Evolutionary conservation across 352 stramenopile species (phyloP), one percentile per base, ranked within the genome.

Genomic region (Hyaloperonospora brassicae): DNA sequence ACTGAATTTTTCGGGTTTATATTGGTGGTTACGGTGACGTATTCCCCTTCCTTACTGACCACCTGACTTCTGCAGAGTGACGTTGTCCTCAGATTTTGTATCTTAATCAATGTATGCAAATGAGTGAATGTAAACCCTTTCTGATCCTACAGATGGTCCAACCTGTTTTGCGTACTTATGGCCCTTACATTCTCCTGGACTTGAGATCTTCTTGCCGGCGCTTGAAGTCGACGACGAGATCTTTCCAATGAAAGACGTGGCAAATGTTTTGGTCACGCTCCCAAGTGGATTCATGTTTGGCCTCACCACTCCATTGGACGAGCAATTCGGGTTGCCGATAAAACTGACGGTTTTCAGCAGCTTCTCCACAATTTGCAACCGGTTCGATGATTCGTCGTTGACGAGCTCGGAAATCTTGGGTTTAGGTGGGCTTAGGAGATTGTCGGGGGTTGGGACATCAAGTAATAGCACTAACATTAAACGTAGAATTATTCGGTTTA

Each of bases 291-390:
- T 22, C 14, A 10, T 44, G 11, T 44, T 44, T 22, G 9, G 39
- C 14, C 23, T 44, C 39, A 10, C 10, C 39, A 44, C 23, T 11
- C 39, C 39, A 44, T 44, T 44, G 39, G 2, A 44, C 39, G 39
- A 44, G 39, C 39, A 1, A 44, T 17, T 44, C 11, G 8, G 14
- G 14, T 23, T 44, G 11, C 11, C 14, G 39, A 44, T 44, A 24
- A 23, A 44, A 44, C 39, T 44, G 39, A 21, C 39, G 39, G 21
- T 44, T 44, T 22, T 44, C 12, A 44, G 14, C 14, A 24, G 17
- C 27, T 30, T 10, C 27, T 34, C 66, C 64, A 76, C 76, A 86
- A 22, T 62, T 43, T 50, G 78, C 70, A 41, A 88, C 72, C 52
- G 76, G 70, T 51, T 22, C 10, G 2, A n/a, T 8, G 0, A 5